A percentile compares a stretch with the other conserved stretches of the same genome.
These are phyloP conservation scores for Phlegmacium glaucopus DNA, from an alignment of 768 basidiomycete species.

Conservation along the genomic window DNA sequence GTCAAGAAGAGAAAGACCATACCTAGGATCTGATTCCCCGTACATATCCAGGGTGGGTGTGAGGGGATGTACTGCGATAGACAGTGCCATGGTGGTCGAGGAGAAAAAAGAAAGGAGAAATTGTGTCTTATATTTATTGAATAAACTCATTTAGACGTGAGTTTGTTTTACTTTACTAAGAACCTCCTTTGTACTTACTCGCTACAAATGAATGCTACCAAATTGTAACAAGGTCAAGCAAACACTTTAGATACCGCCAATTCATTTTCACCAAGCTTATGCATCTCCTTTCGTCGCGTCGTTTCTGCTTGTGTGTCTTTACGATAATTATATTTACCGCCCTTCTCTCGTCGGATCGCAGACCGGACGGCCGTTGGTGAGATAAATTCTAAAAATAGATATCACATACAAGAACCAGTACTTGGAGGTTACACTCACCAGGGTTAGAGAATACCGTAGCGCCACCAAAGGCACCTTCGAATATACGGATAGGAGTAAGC, in stretches of 20 bases:
- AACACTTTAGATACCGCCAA: slow-evolving; percentile 89
- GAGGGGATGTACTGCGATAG: slow-evolving; percentile 60
- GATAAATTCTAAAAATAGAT: slow-evolving; percentile 69
- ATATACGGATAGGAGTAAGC: slow-evolving; percentile 94
- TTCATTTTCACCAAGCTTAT: slow-evolving; percentile 68
- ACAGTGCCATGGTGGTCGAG: slow-evolving; percentile 54
- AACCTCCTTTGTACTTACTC: too few species aligned
- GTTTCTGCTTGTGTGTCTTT: slow-evolving; percentile 76
- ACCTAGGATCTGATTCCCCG: slow-evolving; percentile 66
- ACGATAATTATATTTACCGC: slow-evolving; percentile 76
- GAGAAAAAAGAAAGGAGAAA: background rate
- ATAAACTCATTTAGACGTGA: too few species aligned
- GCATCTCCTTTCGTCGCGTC: slow-evolving; percentile 56
- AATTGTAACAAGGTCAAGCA: slow-evolving; percentile 45
- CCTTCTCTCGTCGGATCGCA: slow-evolving; percentile 64
- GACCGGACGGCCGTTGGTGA: slow-evolving; percentile 82
- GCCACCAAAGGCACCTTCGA: slow-evolving; percentile 95
- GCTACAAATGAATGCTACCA: background rate
- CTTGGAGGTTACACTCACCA: slow-evolving; percentile 47
- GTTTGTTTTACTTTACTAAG: too few species aligned
- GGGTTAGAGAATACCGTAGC: slow-evolving; percentile 95
- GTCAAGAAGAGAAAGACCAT: slow-evolving; percentile 23
- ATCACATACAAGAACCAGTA: slow-evolving; percentile 8
- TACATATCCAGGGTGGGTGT: slow-evolving; percentile 62
- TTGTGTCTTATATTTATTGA: background rate